Evolutionary conservation across 2,329 filamentous ascomycete genomes (phyloP).

Genomic region (Trichothecium sympodiale): DNA sequence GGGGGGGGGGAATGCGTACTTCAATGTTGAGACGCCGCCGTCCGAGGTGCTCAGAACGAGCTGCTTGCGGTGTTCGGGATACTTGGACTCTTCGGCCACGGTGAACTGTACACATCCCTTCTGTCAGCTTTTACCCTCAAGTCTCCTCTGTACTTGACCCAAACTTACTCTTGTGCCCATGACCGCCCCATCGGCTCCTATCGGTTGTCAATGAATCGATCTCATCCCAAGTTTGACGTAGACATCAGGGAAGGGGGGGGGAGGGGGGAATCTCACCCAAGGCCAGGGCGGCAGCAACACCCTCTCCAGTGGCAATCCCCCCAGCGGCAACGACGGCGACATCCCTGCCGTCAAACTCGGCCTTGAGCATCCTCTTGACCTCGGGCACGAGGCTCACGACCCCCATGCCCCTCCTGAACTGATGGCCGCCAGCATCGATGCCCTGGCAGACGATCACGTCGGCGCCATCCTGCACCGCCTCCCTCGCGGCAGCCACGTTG

Average conservation of each 20-base stretch:
- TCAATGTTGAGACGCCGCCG: conserved; percentile 32
- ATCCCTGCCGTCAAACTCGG: conserved; percentile 20
- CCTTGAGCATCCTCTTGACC: conserved; percentile 33
- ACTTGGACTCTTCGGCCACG: conserved; percentile 29
- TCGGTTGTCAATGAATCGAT: too few species aligned
- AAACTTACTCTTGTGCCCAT: conserved; percentile 30
- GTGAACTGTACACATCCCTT: conserved; percentile 23
- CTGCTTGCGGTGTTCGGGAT: conserved; percentile 27
- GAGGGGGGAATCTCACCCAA: conserved; percentile 28
- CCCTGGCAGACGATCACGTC: conserved; percentile 54
- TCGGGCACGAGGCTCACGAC: conserved; percentile 48
- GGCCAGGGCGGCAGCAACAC: conserved; percentile 41
- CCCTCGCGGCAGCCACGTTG: conserved; percentile 42
- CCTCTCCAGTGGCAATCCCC: conserved; percentile 45
- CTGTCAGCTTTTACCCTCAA: too few species aligned
- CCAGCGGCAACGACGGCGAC: conserved; percentile 44
- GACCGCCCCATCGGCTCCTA: conserved; percentile 30
- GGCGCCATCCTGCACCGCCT: conserved; percentile 33
- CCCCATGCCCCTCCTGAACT: conserved; percentile 40
- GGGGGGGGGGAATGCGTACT: conserved; percentile 18
- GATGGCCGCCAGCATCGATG: conserved; percentile 53
- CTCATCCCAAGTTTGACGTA: too few species aligned
- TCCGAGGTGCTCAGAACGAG: conserved; percentile 28
- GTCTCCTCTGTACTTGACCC: neutral
- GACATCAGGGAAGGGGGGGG: neutral